Evolutionary conservation across 2,329 filamentous ascomycete species (phyloP).

Genomic region (Cercospora brassicicola): DNA sequence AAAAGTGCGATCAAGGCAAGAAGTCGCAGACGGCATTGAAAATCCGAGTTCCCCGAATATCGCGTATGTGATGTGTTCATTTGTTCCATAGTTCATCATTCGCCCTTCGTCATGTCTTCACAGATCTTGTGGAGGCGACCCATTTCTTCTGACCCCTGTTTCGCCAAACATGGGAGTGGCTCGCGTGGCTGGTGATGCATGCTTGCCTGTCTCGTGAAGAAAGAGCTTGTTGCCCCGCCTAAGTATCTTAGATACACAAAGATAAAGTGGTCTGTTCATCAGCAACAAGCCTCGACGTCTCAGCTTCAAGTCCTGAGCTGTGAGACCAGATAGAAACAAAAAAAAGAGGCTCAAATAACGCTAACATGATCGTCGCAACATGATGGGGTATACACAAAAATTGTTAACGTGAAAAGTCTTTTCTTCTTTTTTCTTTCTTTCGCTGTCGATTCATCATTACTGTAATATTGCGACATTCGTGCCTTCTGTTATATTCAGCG

Average conservation of each 20-base stretch:
- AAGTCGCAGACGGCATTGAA: not conserved
- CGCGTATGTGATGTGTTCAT: not conserved
- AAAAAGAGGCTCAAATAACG: not conserved
- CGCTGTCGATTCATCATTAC: conserved; percentile 17
- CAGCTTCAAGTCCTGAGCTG: not conserved
- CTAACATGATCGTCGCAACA: not conserved
- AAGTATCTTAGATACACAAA: not conserved
- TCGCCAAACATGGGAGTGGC: not conserved
- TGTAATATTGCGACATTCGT: conserved; percentile 31
- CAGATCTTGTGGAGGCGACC: not conserved
- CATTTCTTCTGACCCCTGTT: not conserved
- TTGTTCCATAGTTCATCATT: not conserved
- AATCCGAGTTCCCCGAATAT: not conserved
- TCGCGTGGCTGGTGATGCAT: not conserved
- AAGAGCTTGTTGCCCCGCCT: not conserved
- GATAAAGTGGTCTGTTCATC: not conserved
- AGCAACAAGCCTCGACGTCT: not conserved
- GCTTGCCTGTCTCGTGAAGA: not conserved
- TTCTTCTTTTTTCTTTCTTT: conserved; percentile 11
- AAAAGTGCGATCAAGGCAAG: not conserved
- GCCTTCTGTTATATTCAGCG: conserved; percentile 23
- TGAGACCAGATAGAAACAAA: not conserved
- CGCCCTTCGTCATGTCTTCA: not conserved
- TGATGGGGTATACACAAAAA: not conserved
- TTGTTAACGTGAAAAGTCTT: not conserved